Conservation (phyloP, 2,329 filamentous ascomycete species). For the Aspergillus melleus region DNA sequence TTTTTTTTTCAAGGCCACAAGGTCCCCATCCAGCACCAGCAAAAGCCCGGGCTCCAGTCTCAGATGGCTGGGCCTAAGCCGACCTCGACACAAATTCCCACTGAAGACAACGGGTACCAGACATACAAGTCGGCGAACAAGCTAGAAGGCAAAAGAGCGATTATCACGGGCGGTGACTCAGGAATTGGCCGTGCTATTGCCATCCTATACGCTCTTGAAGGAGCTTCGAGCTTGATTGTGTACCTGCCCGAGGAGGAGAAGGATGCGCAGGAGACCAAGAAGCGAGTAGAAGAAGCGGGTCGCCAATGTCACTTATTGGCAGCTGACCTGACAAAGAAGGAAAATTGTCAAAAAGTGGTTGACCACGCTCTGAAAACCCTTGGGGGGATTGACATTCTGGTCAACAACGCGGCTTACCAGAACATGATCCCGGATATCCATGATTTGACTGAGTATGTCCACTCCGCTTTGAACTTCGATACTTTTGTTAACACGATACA, state of each 20-base stretch:
- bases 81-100: constrained; percentile 65
- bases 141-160: constrained; percentile 69
- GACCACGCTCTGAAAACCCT: constrained; percentile 66
- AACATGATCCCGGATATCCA: constrained; percentile 72
- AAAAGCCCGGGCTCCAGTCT: constrained; percentile 54
- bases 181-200: constrained; percentile 77
- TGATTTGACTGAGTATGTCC: constrained; percentile 63
- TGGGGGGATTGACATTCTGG: constrained; percentile 67
- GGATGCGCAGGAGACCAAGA: constrained; percentile 74
- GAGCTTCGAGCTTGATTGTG: constrained; percentile 70
- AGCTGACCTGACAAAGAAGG: constrained; percentile 63
- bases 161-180: constrained; percentile 80
- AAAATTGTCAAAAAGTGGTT: constrained; percentile 69
- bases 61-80: constrained; percentile 60
- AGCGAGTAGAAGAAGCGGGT: constrained; percentile 66
- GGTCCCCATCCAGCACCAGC: constrained; percentile 54
- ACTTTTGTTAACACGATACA: not conserved
- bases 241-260: constrained; percentile 75
- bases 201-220: constrained; percentile 78
- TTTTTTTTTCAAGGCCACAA: constrained; percentile 44
- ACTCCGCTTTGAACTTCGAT: not conserved
- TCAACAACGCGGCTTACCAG: constrained; percentile 72
- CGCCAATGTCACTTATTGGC: constrained; percentile 64
- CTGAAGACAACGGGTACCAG: constrained; percentile 65
- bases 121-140: constrained; percentile 75